A percentile compares a stretch with the other conserved stretches of the same genome.
These are phyloP conservation scores for Metarhizium rileyi DNA, from an alignment of 2,329 filamentous ascomycete genomes.

Conservation along the genomic window DNA sequence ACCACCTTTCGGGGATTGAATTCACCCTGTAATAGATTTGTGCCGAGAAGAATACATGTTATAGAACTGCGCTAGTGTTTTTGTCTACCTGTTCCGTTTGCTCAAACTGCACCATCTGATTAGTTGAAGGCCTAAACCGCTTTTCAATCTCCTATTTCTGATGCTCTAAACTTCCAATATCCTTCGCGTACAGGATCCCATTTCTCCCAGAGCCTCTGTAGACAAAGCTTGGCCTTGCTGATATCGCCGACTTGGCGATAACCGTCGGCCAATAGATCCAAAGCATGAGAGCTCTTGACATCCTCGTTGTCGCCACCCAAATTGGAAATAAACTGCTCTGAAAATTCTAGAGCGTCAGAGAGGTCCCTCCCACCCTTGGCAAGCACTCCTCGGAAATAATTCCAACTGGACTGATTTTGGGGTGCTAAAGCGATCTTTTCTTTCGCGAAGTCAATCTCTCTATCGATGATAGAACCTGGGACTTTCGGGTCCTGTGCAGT, in stretches of 20 bases:
- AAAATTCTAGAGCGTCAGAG: constrained; percentile 36
- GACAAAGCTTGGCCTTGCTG: constrained; percentile 56
- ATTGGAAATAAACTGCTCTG: constrained; percentile 38
- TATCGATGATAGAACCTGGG: constrained; percentile 53
- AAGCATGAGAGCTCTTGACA: constrained; percentile 53
- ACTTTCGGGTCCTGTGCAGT: constrained; percentile 46
- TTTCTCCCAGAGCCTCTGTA: constrained; percentile 66
- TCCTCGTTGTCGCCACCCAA: constrained; percentile 38
- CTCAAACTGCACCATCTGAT: no score
- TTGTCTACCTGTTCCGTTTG: no score
- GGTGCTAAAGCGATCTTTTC: constrained; percentile 68
- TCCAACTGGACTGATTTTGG: constrained; percentile 93
- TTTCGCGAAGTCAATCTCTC: constrained; percentile 68
- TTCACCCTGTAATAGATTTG: no score
- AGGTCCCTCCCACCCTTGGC: constrained; percentile 51
- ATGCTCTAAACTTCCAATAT: constrained; percentile 67
- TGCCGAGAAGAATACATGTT: no score
- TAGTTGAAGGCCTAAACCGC: no score
- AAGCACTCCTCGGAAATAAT: constrained; percentile 73
- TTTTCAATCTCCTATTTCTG: constrained; percentile 1
- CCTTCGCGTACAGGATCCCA: constrained; percentile 87
- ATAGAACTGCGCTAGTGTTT: no score
- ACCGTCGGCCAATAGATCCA: constrained; percentile 65
- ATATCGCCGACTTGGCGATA: constrained; percentile 46
- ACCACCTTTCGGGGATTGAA: no score